Evolutionary conservation across 768 basidiomycete species (phyloP).

Genomic region (Amanita subjunquillea): DNA sequence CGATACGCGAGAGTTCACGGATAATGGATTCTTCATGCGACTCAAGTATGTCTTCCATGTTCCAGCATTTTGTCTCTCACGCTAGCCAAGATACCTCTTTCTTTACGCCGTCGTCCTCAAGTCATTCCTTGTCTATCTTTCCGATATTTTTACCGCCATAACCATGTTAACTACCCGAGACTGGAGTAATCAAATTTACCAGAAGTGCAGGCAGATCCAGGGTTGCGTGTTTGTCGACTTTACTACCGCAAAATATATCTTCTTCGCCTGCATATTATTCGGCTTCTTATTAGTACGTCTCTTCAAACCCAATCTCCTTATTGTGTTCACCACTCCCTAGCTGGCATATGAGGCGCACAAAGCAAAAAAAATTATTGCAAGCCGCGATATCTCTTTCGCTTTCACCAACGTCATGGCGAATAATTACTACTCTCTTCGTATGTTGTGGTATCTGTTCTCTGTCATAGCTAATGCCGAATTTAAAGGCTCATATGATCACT

Average conservation of each 20-base stretch:
- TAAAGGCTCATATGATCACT: conserved; percentile 88
- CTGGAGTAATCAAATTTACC: conserved; percentile 90
- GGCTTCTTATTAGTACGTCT: conserved; percentile 83
- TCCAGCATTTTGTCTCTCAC: not conserved
- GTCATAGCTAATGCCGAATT: conserved; percentile 6
- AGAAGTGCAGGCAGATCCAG: conserved; percentile 48
- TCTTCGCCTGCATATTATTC: conserved; percentile 96
- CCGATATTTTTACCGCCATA: conserved; percentile 95
- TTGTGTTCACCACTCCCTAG: conserved; percentile 26
- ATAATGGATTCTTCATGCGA: conserved; percentile 80
- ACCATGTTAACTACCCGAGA: conserved; percentile 88
- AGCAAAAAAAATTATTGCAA: conserved; percentile 86
- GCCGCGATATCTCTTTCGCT: conserved; percentile 94
- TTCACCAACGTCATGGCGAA: conserved; percentile 98
- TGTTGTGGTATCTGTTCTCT: conserved; percentile 18
- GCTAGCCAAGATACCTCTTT: conserved; percentile 68
- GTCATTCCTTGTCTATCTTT: conserved; percentile 91
- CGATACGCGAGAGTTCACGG: conserved; percentile 85
- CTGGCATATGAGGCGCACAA: conserved; percentile 89
- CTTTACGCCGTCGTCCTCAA: conserved; percentile 90
- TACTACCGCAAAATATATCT: conserved; percentile 87
- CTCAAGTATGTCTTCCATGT: conserved; percentile 51
- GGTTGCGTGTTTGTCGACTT: conserved; percentile 86
- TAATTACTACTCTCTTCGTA: conserved; percentile 91
- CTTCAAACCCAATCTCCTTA: not conserved